Conservation (phyloP, 2,329 filamentous ascomycete species). For the Beauveria varroae region DNA sequence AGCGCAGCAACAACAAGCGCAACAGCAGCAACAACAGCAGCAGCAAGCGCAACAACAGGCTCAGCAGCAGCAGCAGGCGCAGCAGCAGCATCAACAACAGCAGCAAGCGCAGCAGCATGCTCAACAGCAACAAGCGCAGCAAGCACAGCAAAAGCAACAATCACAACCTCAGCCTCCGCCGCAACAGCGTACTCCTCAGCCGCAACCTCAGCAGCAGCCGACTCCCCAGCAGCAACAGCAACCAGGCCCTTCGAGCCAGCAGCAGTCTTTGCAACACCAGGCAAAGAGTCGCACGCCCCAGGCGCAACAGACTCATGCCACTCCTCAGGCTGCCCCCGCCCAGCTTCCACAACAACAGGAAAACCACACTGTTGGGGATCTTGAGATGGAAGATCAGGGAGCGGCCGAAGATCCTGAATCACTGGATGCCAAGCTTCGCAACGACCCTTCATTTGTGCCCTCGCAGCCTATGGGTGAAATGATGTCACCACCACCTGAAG, state of each 20-base stretch:
- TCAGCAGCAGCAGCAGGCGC: slow-evolving; percentile 23
- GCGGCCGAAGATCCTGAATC: slow-evolving; percentile 39
- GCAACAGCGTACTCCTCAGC: slow-evolving; percentile 10
- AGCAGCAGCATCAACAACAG: slow-evolving; percentile 21
- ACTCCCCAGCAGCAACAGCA: slow-evolving; percentile 21
- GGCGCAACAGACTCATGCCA: slow-evolving; percentile 6
- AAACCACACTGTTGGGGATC: slow-evolving; percentile 37
- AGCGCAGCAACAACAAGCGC: slow-evolving; percentile 24
- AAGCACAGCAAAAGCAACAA: slow-evolving; percentile 23
- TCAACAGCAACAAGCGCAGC: slow-evolving; percentile 21
- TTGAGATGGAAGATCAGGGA: slow-evolving; percentile 45
- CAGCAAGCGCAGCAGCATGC: slow-evolving; percentile 23
- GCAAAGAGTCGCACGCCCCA: slow-evolving; percentile 7
- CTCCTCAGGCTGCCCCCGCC: slow-evolving; percentile 25
- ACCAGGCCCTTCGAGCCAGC: slow-evolving; percentile 13
- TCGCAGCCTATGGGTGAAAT: slow-evolving; percentile 48
- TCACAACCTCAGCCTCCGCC: slow-evolving; percentile 19
- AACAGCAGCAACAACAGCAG: slow-evolving; percentile 20
- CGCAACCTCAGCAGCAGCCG: slow-evolving; percentile 19
- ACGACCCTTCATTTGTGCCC: slow-evolving; percentile 43
- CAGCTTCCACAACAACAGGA: slow-evolving; percentile 34
- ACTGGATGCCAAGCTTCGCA: slow-evolving; percentile 40
- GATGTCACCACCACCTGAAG: slow-evolving; percentile 58
- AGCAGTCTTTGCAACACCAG: slow-evolving; percentile 9
- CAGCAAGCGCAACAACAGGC: slow-evolving; percentile 15